Base-by-base conservation (phyloP, 2,329 filamentous ascomycete genomes). In the Arthrinium puccinioides region DNA sequence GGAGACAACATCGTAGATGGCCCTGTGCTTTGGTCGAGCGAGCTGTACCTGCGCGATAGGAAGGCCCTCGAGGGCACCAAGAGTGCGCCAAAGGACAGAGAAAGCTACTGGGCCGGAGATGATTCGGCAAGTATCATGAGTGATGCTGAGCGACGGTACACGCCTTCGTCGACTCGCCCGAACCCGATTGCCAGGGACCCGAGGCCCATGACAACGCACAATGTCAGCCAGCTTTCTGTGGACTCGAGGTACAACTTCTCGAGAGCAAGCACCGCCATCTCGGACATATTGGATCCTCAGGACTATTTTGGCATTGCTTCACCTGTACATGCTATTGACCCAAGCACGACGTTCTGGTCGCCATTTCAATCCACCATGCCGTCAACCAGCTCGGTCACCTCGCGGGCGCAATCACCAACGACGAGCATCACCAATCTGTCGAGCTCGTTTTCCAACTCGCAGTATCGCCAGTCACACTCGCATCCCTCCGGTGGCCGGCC, bases 11-110 rank as follows among this genome's bases (percentile, higher is more conserved):
- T 94, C 44, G 70, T 84, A 43, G 86, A 94, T 25, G 86, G 85
- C 1, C 88, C 90, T 0, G 86, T 94, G 1, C 66, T 97, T 3
- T 96, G 88, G 88, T 88, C 88, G 0, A 96, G 88, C 53, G 84
- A 94, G 40, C 70, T 98, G 1, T 97, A 87, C 55, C 76, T 82
- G 41, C 76, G 84, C 16, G 89, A 96, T 50, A 82, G 84, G 43
- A 69, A 74, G 28, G 63, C 73, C 37, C 74, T 79, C 38, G 76
- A 78, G 35, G 62, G 64, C 3, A 47, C 45, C 26, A 56, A 59
- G 34, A 55, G 51, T 16, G 44, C 55, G 9, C 48, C 57, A 0
- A 61, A 66, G 19, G 72, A 74, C 25, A 61, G 64, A 24, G 66
- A 74, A 21, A 63, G 64, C 21, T 57, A 61, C 1, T 73, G 66